These are phyloP conservation scores for Suhomyces maxii DNA, from an alignment of 1,139 yeast species.

Conservation along the genomic window DNA sequence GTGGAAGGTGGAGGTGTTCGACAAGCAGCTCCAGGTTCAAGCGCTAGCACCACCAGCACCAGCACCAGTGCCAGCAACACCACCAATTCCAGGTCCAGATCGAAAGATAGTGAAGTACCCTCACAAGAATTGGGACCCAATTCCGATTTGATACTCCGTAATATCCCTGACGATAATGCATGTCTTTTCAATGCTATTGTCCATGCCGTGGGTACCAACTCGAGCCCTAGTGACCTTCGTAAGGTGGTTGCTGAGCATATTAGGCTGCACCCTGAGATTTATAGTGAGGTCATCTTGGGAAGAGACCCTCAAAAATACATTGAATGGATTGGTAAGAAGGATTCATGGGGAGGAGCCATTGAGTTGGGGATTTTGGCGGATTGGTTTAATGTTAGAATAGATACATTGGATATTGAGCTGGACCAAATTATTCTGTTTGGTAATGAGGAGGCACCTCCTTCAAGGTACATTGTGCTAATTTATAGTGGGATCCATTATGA, in stretches of 20 bases:
- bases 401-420: slow-evolving; percentile 69
- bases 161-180: slow-evolving; percentile 77
- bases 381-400: slow-evolving; percentile 53
- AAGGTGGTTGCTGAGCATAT: slow-evolving; percentile 49
- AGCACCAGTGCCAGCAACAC: neutral
- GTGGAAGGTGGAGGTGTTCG: neutral
- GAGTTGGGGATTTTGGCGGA: slow-evolving; percentile 67
- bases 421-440: slow-evolving; percentile 58
- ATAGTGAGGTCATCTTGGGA: slow-evolving; percentile 62
- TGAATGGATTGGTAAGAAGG: slow-evolving; percentile 60
- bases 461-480: slow-evolving; percentile 52
- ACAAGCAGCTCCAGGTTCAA: neutral
- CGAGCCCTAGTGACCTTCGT: slow-evolving; percentile 45
- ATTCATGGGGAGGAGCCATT: slow-evolving; percentile 87
- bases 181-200: slow-evolving; percentile 73
- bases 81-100: neutral
- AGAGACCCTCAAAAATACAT: slow-evolving; percentile 51
- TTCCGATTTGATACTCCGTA: slow-evolving; percentile 44
- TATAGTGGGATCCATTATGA: slow-evolving; percentile 82
- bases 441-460: slow-evolving; percentile 34
- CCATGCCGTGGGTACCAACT: slow-evolving; percentile 44
- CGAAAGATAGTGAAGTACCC: neutral
- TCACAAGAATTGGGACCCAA: slow-evolving; percentile 1
- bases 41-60: neutral
- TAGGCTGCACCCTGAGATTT: slow-evolving; percentile 40